Evolutionary conservation across 2,329 filamentous ascomycete genomes (phyloP), one percentile per base, ranked within the genome.

Genomic region (Didymella segeticola): DNA sequence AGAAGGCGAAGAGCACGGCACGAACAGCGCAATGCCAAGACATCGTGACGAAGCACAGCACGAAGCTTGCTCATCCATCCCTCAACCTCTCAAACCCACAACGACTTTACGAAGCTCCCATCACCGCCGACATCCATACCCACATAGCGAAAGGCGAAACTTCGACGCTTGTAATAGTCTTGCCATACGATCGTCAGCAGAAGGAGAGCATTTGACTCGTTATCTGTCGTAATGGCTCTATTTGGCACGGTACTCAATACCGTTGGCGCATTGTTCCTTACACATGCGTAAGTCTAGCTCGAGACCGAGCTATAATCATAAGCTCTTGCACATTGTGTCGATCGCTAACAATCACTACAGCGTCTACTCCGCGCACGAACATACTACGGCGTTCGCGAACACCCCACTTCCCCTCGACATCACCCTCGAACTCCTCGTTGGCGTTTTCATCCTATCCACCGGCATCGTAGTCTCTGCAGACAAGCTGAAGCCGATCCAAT

Each of bases 331-430:
- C 4, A 2, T 2, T 7, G 9, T 33, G 55, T 68, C 14, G 42
- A 20, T 47, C 71, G 47, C 63, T 72, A 54, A 72, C 46, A 27
- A 23, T 5, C 31, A 34, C 38, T 11, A 47, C 72, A 99, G 95
- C 60, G 96, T 93, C 78, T 99, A 98, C 78, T 99, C 95, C 45
- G 92, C 93, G 39, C 90, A 96, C 76, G 95, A 99, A 78, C 90
- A 96, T 78, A 89, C 91, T 6, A 82, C 87, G 19, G 84, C 96
- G 43, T 85, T 87, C 81, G 76, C 52, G 60, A 72, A 60, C 53
- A 63, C 83, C 14, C 67, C 67, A 12, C 82, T 98, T 1, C 93
- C 95, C 0, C 77, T 90, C 57, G 95, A 99, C 70, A 96, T 99
- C 66, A 86, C 87, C 30, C 83, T 96, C 64, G 95, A 99, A 77